Evolutionary conservation across 1,284 basidiomycete species (phyloP).

Genomic region (Neonothopanus nambi): DNA sequence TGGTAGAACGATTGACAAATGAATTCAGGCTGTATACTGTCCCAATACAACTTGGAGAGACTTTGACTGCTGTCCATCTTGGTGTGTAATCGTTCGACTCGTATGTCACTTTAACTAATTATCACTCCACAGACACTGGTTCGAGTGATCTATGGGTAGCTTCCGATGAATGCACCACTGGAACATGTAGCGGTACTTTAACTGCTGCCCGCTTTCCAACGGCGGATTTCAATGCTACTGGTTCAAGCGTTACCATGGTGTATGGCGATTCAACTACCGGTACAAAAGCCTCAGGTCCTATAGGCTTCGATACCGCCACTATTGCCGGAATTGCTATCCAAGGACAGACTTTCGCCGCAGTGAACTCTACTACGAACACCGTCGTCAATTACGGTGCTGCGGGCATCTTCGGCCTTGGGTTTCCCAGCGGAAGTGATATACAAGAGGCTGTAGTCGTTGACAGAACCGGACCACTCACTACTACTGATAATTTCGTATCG

Average conservation of each 20-base stretch:
- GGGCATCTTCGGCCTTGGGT: conserved; percentile 42
- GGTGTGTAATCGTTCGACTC: conserved; percentile 25
- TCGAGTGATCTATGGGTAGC: conserved; percentile 41
- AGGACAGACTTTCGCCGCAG: conserved; percentile 34
- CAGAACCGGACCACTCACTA: conserved; percentile 27
- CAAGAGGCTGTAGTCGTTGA: conserved; percentile 37
- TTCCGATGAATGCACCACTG: conserved; percentile 30
- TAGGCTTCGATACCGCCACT: conserved; percentile 34
- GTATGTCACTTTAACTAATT: background rate
- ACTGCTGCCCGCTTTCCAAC: conserved; percentile 24
- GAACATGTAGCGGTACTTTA: conserved; percentile 23
- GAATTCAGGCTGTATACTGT: conserved; percentile 34
- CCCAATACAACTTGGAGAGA: conserved; percentile 33
- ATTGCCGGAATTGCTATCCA: conserved; percentile 37
- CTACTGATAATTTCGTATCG: conserved; percentile 41
- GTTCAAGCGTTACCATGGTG: conserved; percentile 26
- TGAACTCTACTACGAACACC: conserved; percentile 36
- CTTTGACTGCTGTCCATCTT: conserved; percentile 35
- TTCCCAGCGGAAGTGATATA: conserved; percentile 39
- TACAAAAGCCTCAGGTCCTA: conserved; percentile 36
- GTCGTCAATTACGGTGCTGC: conserved; percentile 36
- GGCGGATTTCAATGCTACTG: conserved; percentile 27
- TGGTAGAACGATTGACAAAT: too few species aligned
- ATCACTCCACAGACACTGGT: conserved; percentile 32
- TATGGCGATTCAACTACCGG: conserved; percentile 38